A percentile compares a stretch with the other conserved stretches of the same genome.
These are phyloP conservation scores for Plasmodium gallinaceum DNA, from an alignment of 169 alveolate species.

Conservation along the genomic window DNA sequence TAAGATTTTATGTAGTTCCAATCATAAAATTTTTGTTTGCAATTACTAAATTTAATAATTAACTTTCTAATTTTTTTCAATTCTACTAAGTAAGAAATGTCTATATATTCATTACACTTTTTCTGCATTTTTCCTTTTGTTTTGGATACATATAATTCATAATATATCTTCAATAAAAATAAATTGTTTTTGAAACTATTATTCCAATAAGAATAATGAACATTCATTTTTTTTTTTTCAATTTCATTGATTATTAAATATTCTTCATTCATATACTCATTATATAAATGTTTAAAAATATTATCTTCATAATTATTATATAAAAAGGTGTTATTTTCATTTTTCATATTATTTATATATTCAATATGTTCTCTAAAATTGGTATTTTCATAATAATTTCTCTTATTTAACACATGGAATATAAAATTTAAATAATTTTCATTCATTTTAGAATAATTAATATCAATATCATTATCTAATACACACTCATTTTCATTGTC, in stretches of 20 bases:
- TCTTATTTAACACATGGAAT: background rate
- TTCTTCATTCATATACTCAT: slow-evolving; percentile 5
- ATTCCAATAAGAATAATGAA: slow-evolving; percentile 4
- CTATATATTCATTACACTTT: background rate
- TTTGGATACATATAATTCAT: background rate
- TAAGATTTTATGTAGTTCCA: background rate
- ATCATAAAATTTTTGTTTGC: slow-evolving; percentile 16
- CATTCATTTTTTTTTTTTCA: background rate
- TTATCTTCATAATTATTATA: background rate
- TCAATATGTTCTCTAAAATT: background rate
- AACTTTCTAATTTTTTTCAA: slow-evolving; percentile 3
- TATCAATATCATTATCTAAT: background rate
- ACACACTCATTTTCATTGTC: too few species aligned
- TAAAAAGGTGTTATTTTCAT: background rate
- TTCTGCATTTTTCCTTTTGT: background rate
- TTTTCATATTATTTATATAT: background rate
- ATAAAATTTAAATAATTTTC: slow-evolving; percentile 3
- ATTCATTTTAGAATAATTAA: slow-evolving; percentile 13
- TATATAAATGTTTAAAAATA: slow-evolving; percentile 1
- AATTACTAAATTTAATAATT: slow-evolving; percentile 9
- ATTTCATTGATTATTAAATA: slow-evolving; percentile 9
- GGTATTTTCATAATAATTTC: background rate
- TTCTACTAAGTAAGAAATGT: background rate
- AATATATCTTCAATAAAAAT: slow-evolving; percentile 12
- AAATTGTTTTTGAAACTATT: background rate